phyloP scores from a whole-genome alignment of 441 rosid genomes.

The Adansonia madagascariensis region DNA sequence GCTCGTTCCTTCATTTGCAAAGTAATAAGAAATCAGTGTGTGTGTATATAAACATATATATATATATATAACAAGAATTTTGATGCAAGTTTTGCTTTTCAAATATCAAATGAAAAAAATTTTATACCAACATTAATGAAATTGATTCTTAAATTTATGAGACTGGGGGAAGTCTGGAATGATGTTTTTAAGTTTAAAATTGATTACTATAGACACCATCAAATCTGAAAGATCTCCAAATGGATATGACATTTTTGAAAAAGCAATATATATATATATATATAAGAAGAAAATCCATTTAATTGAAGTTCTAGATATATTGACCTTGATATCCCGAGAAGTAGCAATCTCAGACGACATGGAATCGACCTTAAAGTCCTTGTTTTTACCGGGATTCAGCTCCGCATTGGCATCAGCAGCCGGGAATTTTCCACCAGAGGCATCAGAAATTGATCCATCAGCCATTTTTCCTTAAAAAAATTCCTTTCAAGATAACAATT shows the following conservation, averaged over 20 bases:
- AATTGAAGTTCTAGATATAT: not conserved
- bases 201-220: not conserved
- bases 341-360: slow-evolving; percentile 45
- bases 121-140: not conserved
- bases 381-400: slow-evolving; percentile 43
- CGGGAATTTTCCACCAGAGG: slow-evolving; percentile 41
- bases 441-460: slow-evolving; percentile 15
- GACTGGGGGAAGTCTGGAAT: not conserved
- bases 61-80: not conserved
- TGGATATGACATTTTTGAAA: not conserved
- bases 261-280: not conserved
- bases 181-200: not conserved
- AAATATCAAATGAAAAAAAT: too few relatives aligned
- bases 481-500: not conserved
- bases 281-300: not conserved
- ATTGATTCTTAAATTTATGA: too few relatives aligned
- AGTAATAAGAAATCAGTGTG: not conserved
- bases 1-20: slow-evolving; percentile 27
- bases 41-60: too few relatives aligned
- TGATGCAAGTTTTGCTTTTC: not conserved
- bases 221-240: not conserved
- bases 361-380: slow-evolving; percentile 47
- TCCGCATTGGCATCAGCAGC: slow-evolving; percentile 46
- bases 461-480: slow-evolving; percentile 36
- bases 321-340: slow-evolving; percentile 35